Base-by-base conservation (phyloP, 73 alveolate species). In the Tetrahymena thermophila region DNA sequence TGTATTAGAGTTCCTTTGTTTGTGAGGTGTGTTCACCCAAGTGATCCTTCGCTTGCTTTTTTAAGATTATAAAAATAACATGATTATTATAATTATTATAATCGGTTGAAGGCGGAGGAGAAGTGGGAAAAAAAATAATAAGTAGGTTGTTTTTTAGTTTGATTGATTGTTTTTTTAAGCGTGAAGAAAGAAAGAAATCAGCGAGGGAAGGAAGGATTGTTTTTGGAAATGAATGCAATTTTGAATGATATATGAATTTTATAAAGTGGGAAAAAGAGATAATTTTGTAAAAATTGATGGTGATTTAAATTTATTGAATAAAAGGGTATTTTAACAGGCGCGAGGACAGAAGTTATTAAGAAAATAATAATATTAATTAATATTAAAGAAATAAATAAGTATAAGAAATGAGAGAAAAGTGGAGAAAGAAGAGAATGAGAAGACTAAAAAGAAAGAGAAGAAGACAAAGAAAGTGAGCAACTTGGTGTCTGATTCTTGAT, bases 381-480 rank as follows among this genome's bases (percentile, higher is more conserved):
- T 28, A 43, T 25, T 57, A 35, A 56, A 94, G 43, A 43, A 57
- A 57, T 11, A 94, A 57, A 57, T 85, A 94, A 57, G 50, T 57
- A 94, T 94, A 57, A 94, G 89, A 58, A 95, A 95, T 95, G 97
- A 95, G 97, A 95, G 97, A 95, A 56, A 95, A 95, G 97, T 95
- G 97, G 97, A 85, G 97, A 95, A 95, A 95, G 97, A 95, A 95
- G 95, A 95, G 97, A 95, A 95, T 95, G 97, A 94, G 97, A 95
- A 95, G 97, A 85, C 94, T 95, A 71, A 95, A 95, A 94, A 95
- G 97, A 95, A 95, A 95, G 97, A 95, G 97, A 95, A 94, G 97
- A 84, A 95, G 94, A 94, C 95, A 94, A 35, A 93, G 95, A 37
- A 95, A 95, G 97, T 95, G 97, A 94, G 28, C 23, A 21, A 50